These are phyloP conservation scores for Pterocarpus macrocarpus DNA, from an alignment of 306 rosid species.

Conservation along the genomic window DNA sequence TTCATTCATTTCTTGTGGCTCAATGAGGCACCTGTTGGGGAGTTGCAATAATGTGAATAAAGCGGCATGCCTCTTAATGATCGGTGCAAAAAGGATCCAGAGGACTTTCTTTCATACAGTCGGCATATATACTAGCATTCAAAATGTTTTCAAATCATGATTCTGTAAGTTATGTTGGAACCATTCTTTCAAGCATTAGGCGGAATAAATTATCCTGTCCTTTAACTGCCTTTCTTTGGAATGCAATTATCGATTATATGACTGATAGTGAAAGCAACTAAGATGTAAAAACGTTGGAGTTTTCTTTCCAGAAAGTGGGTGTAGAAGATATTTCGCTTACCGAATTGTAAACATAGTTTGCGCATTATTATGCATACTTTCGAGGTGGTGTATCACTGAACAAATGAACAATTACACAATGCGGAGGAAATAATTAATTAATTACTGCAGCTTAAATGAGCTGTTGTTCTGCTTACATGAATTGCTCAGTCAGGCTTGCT, in stretches of 20 bases:
- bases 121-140: background rate
- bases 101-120: background rate
- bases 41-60: constrained; percentile 63
- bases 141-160: background rate
- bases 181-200: constrained; percentile 8
- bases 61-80: background rate
- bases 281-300: background rate
- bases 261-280: background rate
- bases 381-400: background rate
- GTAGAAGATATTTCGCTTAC: background rate
- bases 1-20: constrained; percentile 97
- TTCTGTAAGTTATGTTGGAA: constrained; percentile 16
- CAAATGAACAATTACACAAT: constrained; percentile 3
- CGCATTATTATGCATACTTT: too few relatives aligned
- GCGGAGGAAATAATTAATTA: background rate
- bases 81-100: background rate
- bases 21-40: constrained; percentile 97
- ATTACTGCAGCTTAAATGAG: constrained; percentile 2
- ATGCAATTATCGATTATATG: background rate
- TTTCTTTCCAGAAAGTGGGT: background rate
- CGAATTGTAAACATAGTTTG: background rate
- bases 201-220: background rate
- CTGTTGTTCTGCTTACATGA: background rate
- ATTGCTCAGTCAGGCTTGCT: background rate
- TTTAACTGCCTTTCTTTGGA: background rate